Conservation (phyloP, 1,139 yeast genomes). For the Saccharomyces pastorianus region DNA sequence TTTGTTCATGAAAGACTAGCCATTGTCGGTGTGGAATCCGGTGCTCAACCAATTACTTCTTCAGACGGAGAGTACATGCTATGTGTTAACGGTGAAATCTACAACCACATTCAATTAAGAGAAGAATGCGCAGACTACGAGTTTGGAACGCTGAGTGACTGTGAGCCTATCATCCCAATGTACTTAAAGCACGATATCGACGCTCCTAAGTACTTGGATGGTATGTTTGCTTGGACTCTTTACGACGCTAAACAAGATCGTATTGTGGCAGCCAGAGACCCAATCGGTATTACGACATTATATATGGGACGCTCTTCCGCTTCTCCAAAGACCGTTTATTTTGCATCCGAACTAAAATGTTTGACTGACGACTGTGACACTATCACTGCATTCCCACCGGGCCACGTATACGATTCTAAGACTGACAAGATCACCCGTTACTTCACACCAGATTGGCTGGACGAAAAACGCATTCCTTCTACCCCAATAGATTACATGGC, state of each 20-base stretch:
- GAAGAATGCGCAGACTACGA: conserved; percentile 60
- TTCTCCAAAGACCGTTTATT: conserved; percentile 68
- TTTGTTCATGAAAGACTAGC: conserved; percentile 92
- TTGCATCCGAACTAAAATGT: conserved; percentile 92
- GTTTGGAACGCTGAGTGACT: conserved; percentile 83
- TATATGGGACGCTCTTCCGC: conserved; percentile 82
- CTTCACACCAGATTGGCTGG: conserved; percentile 92
- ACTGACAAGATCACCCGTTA: conserved; percentile 81
- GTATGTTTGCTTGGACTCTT: conserved; percentile 94
- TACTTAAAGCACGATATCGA: conserved; percentile 79
- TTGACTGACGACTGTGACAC: conserved; percentile 88
- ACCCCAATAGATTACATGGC: conserved; percentile 61
- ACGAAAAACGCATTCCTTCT: conserved; percentile 62
- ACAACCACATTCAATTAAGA: conserved; percentile 88
- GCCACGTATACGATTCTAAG: conserved; percentile 87
- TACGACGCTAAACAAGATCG: conserved; percentile 81
- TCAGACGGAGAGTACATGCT: conserved; percentile 64
- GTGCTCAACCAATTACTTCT: conserved; percentile 93
- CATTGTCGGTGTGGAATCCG: conserved; percentile 88
- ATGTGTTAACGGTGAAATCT: conserved; percentile 95
- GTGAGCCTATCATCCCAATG: conserved; percentile 94
- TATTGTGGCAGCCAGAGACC: conserved; percentile 93
- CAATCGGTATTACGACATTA: conserved; percentile 91
- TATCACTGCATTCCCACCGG: conserved; percentile 93
- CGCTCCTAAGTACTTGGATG: conserved; percentile 88